Conservation (phyloP, 495 filamentous ascomycete genomes). For the Aspergillus heteromorphus region DNA sequence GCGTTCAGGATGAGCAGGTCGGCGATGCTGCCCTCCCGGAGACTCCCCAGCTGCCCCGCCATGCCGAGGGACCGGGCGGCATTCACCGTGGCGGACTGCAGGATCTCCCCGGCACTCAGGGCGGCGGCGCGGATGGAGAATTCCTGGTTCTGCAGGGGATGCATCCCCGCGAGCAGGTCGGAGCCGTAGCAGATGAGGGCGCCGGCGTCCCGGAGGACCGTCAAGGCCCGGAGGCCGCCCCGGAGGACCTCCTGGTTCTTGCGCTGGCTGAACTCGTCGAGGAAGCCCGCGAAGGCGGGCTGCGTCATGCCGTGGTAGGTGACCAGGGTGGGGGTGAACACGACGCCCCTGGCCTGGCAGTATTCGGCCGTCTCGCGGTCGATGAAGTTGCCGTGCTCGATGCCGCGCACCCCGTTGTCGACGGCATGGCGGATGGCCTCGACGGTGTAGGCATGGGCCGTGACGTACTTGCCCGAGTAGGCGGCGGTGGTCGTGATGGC, state of each 20-base stretch:
- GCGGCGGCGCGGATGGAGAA: constrained; percentile 43
- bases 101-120: constrained; percentile 34
- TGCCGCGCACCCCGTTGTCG: constrained; percentile 49
- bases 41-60: constrained; percentile 37
- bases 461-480: constrained; percentile 48
- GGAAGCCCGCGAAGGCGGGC: constrained; percentile 34
- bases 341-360: constrained; percentile 41
- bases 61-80: constrained; percentile 42
- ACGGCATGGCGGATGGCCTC: constrained; percentile 47
- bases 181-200: constrained; percentile 52
- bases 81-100: constrained; percentile 49
- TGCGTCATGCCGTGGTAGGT: constrained; percentile 46
- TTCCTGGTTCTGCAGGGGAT: constrained; percentile 43
- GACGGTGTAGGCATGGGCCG: constrained; percentile 50
- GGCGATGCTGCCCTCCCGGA: constrained; percentile 36
- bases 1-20: constrained; percentile 39
- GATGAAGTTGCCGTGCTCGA: constrained; percentile 53
- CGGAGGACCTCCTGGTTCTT: constrained; percentile 46
- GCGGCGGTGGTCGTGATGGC: constrained; percentile 43
- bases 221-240: constrained; percentile 38
- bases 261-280: constrained; percentile 32
- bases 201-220: constrained; percentile 41
- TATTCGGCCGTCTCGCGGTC: constrained; percentile 44
- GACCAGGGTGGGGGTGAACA: constrained; percentile 49
- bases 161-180: constrained; percentile 47